phyloP scores from a whole-genome alignment of 495 filamentous ascomycete genomes.

The Tricharina praecox region DNA sequence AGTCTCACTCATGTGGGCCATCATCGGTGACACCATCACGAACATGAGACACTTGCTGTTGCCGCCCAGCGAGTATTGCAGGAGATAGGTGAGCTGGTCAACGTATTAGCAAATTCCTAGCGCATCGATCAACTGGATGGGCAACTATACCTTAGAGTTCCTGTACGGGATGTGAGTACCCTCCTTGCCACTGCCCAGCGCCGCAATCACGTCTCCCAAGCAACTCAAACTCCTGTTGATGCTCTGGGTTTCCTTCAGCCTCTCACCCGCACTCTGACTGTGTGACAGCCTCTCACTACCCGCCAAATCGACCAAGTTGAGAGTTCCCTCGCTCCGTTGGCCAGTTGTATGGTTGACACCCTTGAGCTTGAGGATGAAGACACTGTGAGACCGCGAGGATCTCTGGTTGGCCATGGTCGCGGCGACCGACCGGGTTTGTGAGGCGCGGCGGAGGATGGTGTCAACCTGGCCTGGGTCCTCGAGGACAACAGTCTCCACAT shows the following conservation, averaged over 20 bases:
- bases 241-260: slow-evolving; percentile 85
- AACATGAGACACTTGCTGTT: slow-evolving; percentile 99
- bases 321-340: slow-evolving; percentile 73
- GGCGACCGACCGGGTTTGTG: slow-evolving; percentile 73
- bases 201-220: slow-evolving; percentile 85
- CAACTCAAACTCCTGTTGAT: slow-evolving; percentile 91
- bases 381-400: slow-evolving; percentile 82
- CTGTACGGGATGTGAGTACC: slow-evolving; percentile 82
- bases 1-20: slow-evolving; percentile 82
- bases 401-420: slow-evolving; percentile 93
- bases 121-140: no score
- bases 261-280: slow-evolving; percentile 62
- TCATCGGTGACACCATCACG: slow-evolving; percentile 86
- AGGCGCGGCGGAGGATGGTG: slow-evolving; percentile 57
- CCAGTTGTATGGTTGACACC: slow-evolving; percentile 67
- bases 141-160: slow-evolving; percentile 65
- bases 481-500: slow-evolving; percentile 59
- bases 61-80: slow-evolving; percentile 87
- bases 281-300: slow-evolving; percentile 84
- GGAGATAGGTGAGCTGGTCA: slow-evolving; percentile 68
- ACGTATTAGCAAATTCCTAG: no score
- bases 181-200: slow-evolving; percentile 69
- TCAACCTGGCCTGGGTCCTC: slow-evolving; percentile 66
- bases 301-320: slow-evolving; percentile 92
- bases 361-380: slow-evolving; percentile 82